Evolutionary conservation across 495 filamentous ascomycete species (phyloP).

Genomic region (Physcia stellaris): DNA sequence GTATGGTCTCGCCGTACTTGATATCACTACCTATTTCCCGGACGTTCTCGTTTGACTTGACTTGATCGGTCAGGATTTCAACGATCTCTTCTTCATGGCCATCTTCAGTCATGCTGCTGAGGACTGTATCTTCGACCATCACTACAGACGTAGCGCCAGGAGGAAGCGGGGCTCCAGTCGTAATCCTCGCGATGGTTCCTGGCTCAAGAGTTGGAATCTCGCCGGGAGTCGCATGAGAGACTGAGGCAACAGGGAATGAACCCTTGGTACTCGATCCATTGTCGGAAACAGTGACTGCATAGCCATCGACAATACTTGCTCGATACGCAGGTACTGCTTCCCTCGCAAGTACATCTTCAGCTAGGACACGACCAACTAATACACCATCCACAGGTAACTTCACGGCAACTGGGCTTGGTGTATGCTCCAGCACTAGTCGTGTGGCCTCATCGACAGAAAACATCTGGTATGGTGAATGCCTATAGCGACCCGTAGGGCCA

Average conservation of each 20-base stretch:
- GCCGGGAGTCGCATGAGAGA: constrained; percentile 71
- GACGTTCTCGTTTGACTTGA: constrained; percentile 72
- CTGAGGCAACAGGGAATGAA: constrained; percentile 69
- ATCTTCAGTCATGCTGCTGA: constrained; percentile 60
- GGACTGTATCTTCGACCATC: constrained; percentile 90
- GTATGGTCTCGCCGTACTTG: constrained; percentile 46
- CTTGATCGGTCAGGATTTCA: constrained; percentile 65
- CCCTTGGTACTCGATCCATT: constrained; percentile 51
- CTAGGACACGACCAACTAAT: constrained; percentile 65
- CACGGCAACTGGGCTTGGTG: constrained; percentile 41
- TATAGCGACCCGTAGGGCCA: constrained; percentile 62
- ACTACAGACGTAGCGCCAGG: constrained; percentile 81
- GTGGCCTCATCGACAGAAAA: constrained; percentile 72
- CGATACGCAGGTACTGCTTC: constrained; percentile 86
- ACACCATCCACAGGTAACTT: constrained; percentile 42
- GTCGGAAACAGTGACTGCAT: constrained; percentile 59
- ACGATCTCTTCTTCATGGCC: constrained; percentile 74
- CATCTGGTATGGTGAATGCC: constrained; percentile 87
- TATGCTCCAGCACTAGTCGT: constrained; percentile 53
- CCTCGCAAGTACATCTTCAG: constrained; percentile 62
- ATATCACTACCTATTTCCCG: constrained; percentile 87
- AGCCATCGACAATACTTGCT: constrained; percentile 95
- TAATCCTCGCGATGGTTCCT: constrained; percentile 78
- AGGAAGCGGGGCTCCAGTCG: constrained; percentile 85
- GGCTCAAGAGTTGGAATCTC: constrained; percentile 43